phyloP scores from a whole-genome alignment of 2,329 filamentous ascomycete species.

The Xylariaceae sp. region DNA sequence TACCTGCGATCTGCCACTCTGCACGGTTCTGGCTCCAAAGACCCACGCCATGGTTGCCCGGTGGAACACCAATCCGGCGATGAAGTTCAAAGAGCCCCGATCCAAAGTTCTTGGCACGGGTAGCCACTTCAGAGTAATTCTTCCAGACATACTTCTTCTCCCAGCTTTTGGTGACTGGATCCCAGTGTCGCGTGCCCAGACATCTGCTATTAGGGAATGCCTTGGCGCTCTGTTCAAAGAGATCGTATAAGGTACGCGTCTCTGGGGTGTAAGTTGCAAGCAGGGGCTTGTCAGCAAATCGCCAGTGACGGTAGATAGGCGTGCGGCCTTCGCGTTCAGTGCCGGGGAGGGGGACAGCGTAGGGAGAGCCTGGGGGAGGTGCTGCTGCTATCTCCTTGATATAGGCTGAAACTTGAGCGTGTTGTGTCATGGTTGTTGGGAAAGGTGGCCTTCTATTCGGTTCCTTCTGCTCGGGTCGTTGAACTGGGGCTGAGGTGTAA shows the following conservation, averaged over 20 bases:
- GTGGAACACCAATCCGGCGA: conserved; percentile 70
- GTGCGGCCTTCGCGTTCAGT: conserved; percentile 75
- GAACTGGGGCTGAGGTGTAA: no score
- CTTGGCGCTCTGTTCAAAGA: conserved; percentile 74
- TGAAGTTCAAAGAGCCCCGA: conserved; percentile 85
- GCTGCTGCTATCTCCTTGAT: conserved; percentile 62
- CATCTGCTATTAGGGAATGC: conserved; percentile 72
- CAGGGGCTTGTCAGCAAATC: conserved; percentile 73
- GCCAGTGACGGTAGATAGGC: conserved; percentile 83
- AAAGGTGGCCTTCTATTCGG: background rate
- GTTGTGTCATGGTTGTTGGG: conserved; percentile 35
- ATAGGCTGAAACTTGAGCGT: conserved; percentile 47
- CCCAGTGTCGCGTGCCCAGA: conserved; percentile 82
- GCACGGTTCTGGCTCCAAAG: conserved; percentile 88
- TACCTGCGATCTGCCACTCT: conserved; percentile 85
- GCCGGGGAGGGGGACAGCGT: conserved; percentile 78
- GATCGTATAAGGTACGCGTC: conserved; percentile 76
- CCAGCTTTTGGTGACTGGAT: conserved; percentile 74
- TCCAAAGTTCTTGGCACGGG: conserved; percentile 83
- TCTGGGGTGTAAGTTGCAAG: conserved; percentile 75
- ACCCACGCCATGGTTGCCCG: conserved; percentile 74
- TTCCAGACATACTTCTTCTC: conserved; percentile 81
- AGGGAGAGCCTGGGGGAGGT: conserved; percentile 78
- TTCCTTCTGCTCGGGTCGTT: no score
- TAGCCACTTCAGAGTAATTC: conserved; percentile 79